phyloP scores from a whole-genome alignment of 2,329 filamentous ascomycete species.

The Erysiphe pisi region DNA sequence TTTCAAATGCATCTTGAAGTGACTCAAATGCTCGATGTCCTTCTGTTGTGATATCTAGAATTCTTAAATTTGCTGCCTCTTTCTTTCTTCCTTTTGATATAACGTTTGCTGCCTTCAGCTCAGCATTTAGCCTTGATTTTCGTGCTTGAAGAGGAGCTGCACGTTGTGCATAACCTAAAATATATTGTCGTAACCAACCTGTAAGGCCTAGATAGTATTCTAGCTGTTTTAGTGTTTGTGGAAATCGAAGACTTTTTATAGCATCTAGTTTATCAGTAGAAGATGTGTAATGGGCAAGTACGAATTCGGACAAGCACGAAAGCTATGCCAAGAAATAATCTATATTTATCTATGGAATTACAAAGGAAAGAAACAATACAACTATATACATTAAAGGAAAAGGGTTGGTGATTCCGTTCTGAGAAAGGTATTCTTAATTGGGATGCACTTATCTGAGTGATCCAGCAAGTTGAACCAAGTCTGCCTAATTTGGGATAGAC shows the following conservation, averaged over 20 bases:
- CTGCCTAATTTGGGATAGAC: too few relatives aligned
- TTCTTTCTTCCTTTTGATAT: not conserved
- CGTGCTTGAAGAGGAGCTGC: not conserved
- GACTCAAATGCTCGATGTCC: not conserved
- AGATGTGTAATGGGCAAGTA: not conserved
- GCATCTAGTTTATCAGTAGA: not conserved
- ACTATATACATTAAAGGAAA: too few relatives aligned
- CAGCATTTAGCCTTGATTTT: not conserved
- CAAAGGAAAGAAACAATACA: too few relatives aligned
- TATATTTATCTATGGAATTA: too few relatives aligned
- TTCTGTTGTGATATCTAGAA: not conserved
- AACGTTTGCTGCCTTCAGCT: not conserved
- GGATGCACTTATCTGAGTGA: too few relatives aligned
- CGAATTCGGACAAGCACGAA: too few relatives aligned
- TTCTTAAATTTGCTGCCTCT: not conserved
- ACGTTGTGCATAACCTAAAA: not conserved
- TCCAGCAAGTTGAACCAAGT: too few relatives aligned
- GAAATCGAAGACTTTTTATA: not conserved
- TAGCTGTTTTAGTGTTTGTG: not conserved
- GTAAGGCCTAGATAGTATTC: constrained; percentile 18
- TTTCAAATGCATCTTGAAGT: not conserved
- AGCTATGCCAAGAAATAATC: too few relatives aligned
- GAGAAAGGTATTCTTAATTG: too few relatives aligned
- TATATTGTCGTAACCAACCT: not conserved
- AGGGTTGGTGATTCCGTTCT: too few relatives aligned